Evolutionary conservation across 208 protist species (phyloP).

Genomic region (Strigomonas galati): DNA sequence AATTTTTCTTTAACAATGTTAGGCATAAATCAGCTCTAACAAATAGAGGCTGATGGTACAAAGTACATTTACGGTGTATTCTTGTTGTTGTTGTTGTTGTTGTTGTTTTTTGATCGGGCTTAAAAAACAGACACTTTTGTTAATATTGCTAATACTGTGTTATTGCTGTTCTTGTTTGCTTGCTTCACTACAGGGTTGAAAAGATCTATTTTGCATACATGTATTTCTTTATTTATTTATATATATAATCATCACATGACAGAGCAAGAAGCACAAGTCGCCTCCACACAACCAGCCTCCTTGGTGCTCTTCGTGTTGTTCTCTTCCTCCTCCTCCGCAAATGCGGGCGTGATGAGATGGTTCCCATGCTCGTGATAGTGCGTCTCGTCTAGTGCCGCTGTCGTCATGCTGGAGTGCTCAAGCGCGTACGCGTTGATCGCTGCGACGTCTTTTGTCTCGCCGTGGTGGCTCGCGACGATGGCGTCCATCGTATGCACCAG

Average conservation of each 20-base stretch:
- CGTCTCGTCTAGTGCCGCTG: background rate
- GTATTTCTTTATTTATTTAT: background rate
- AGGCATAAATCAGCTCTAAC: background rate
- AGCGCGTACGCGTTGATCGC: conserved; percentile 6
- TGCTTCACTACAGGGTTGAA: background rate
- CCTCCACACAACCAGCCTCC: conserved; percentile 9
- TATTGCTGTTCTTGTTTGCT: conserved; percentile 3
- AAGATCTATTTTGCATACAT: background rate
- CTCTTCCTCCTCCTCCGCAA: background rate
- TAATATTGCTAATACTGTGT: conserved; percentile 10
- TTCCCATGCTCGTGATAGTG: background rate
- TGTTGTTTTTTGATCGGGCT: too few relatives aligned
- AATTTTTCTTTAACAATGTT: conserved; percentile 4
- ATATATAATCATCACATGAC: conserved; percentile 3
- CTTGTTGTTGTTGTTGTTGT: too few relatives aligned
- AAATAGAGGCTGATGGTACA: background rate
- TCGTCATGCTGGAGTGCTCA: background rate
- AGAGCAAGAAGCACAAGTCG: background rate
- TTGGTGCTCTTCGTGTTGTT: background rate
- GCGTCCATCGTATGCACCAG: background rate
- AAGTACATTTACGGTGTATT: too few relatives aligned
- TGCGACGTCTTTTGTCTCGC: background rate
- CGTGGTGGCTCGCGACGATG: background rate
- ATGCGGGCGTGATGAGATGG: conserved; percentile 2
- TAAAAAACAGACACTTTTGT: background rate